A percentile compares a stretch with the other conserved stretches of the same genome.
Conservation (phyloP, 495 filamentous ascomycete species). For the Penicillium alfredii region DNA sequence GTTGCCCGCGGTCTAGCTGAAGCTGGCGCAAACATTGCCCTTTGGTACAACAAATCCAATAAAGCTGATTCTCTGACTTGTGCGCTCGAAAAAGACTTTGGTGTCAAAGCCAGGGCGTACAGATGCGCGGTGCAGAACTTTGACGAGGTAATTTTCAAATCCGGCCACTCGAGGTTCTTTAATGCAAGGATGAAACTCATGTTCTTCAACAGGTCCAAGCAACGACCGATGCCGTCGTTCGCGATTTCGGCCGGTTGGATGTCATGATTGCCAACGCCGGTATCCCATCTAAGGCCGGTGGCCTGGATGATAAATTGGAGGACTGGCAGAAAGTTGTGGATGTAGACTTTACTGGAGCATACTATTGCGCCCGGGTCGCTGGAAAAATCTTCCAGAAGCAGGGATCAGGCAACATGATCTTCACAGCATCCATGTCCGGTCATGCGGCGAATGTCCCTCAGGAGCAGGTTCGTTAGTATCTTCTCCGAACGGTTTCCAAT, state of each 20-base stretch:
- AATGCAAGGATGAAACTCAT: too few species aligned
- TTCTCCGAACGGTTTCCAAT: too few species aligned
- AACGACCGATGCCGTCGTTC: constrained; percentile 2
- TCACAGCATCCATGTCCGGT: constrained; percentile 67
- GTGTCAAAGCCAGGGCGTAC: constrained; percentile 54
- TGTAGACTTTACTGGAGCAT: constrained; percentile 70
- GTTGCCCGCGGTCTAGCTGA: constrained; percentile 67
- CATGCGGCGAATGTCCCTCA: constrained; percentile 79
- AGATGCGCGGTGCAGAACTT: constrained; percentile 7
- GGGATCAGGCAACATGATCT: constrained; percentile 58
- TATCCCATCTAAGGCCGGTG: constrained; percentile 55
- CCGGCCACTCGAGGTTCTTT: too few species aligned
- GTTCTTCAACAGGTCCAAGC: constrained; percentile 4
- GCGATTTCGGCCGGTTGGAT: constrained; percentile 40
- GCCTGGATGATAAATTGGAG: constrained; percentile 52
- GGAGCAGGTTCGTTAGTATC: constrained; percentile 10
- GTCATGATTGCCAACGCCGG: constrained; percentile 66
- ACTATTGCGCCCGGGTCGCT: constrained; percentile 67
- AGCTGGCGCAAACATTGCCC: constrained; percentile 74
- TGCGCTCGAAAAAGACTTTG: constrained; percentile 60
- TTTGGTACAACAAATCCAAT: constrained; percentile 73
- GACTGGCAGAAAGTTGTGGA: constrained; percentile 58
- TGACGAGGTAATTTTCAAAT: constrained; percentile 7
- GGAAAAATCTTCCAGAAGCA: constrained; percentile 53
- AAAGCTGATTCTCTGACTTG: constrained; percentile 57